phyloP scores from a whole-genome alignment of 2,329 filamentous ascomycete genomes.

The Stachybotrys echinatus region DNA sequence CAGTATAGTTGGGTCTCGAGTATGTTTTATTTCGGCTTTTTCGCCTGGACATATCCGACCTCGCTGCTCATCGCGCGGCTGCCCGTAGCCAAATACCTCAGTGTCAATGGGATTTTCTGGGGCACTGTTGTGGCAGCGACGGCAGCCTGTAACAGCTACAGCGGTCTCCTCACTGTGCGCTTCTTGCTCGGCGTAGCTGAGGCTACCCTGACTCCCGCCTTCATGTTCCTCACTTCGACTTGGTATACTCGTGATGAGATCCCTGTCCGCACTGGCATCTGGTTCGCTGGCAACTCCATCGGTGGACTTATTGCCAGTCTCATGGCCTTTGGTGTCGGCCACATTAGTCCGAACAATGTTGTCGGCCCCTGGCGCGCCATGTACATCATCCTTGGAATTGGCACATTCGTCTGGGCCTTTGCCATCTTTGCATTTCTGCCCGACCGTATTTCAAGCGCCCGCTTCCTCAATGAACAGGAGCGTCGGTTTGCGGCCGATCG shows the following conservation, averaged over 20 bases:
- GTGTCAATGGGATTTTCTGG: constrained; percentile 41
- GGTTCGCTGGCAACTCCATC: constrained; percentile 21
- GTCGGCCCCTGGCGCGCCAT: constrained; percentile 19
- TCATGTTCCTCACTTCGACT: constrained; percentile 47
- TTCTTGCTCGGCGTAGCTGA: constrained; percentile 50
- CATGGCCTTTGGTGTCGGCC: constrained; percentile 22
- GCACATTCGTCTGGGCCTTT: constrained; percentile 14
- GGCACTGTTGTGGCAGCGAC: constrained; percentile 37
- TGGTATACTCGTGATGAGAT: constrained; percentile 39
- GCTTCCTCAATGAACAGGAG: constrained; percentile 20
- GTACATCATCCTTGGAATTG: constrained; percentile 17
- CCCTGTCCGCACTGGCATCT: constrained; percentile 8
- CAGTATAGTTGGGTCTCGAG: constrained; percentile 59
- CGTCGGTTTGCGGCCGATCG: constrained; percentile 22
- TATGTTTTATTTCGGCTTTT: constrained; percentile 34
- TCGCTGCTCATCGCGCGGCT: constrained; percentile 40
- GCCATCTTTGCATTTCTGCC: constrained; percentile 13
- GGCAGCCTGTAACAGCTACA: constrained; percentile 38
- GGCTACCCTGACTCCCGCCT: constrained; percentile 46
- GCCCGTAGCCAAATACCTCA: constrained; percentile 40
- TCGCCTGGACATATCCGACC: constrained; percentile 41
- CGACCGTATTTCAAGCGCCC: constrained; percentile 17
- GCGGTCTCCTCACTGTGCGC: constrained; percentile 40
- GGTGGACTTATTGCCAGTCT: constrained; percentile 20
- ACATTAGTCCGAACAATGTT: constrained; percentile 10